Percentiles rank a stretch among this genome's conserved stretches.
Evolutionary conservation across 148 eudicot genomes (phyloP).

Genomic region (Chenopodium berlandieri): DNA sequence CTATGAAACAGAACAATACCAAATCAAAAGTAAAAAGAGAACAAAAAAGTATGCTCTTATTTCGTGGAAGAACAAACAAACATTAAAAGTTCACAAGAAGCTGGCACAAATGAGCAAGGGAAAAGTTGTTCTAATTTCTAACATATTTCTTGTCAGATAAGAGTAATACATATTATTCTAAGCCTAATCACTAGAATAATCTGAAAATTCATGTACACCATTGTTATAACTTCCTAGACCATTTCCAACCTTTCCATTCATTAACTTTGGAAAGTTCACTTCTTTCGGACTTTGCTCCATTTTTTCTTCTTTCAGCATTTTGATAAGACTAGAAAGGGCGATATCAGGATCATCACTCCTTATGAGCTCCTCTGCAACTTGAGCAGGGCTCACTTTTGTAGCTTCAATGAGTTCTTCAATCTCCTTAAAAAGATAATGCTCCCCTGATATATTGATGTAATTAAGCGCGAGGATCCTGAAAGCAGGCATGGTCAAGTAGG

Average conservation of each 20-base stretch:
- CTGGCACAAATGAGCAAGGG: not conserved
- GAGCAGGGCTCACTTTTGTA: constrained; percentile 47
- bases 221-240: not conserved
- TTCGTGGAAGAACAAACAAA: not conserved
- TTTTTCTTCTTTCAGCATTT: constrained; percentile 36
- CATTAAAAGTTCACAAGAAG: not conserved
- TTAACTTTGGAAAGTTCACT: not conserved
- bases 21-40: not conserved
- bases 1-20: not conserved
- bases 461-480: constrained; percentile 43
- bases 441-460: constrained; percentile 36
- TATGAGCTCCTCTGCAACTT: constrained; percentile 58
- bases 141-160: no score
- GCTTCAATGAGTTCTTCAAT: constrained; percentile 36
- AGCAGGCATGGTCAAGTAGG: constrained; percentile 40
- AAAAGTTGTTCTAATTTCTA: no score
- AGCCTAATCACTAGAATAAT: constrained; percentile 6
- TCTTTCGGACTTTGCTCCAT: not conserved
- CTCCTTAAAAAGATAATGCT: constrained; percentile 34
- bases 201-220: not conserved
- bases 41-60: not conserved
- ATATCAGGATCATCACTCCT: constrained; percentile 37
- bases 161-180: not conserved
- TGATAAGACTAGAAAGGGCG: constrained; percentile 38
- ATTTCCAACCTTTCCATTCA: constrained; percentile 11